Conservation (phyloP, 495 filamentous ascomycete species). For the Hyphodiscus hymeniophilus region DNA sequence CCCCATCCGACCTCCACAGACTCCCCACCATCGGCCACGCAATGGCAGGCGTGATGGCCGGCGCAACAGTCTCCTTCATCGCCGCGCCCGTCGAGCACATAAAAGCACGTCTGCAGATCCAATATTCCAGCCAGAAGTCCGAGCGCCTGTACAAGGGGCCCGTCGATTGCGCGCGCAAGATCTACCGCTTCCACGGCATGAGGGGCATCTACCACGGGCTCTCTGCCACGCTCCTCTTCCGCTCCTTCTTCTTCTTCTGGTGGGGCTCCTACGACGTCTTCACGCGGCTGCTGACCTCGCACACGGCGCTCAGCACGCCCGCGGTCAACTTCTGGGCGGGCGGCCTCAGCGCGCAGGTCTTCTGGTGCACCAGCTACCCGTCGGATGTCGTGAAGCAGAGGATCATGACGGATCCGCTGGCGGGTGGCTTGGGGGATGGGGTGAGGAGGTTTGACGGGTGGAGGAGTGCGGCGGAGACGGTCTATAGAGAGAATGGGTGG, state of each 20-base stretch:
- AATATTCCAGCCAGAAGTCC: slow-evolving; percentile 70
- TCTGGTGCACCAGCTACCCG: slow-evolving; percentile 89
- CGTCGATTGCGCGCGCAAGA: slow-evolving; percentile 69
- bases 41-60: slow-evolving; percentile 78
- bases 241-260: slow-evolving; percentile 95
- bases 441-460: slow-evolving; percentile 62
- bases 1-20: slow-evolving; percentile 28
- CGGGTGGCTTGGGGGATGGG: slow-evolving; percentile 58
- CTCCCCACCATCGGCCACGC: slow-evolving; percentile 77
- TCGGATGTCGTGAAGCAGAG: slow-evolving; percentile 94
- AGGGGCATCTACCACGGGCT: slow-evolving; percentile 78
- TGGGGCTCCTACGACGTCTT: slow-evolving; percentile 89
- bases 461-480: slow-evolving; percentile 69
- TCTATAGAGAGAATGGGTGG: slow-evolving; percentile 65
- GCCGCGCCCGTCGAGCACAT: slow-evolving; percentile 93
- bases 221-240: slow-evolving; percentile 75
- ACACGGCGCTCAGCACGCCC: slow-evolving; percentile 66
- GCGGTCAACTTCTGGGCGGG: slow-evolving; percentile 96
- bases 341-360: slow-evolving; percentile 82
- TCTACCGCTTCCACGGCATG: slow-evolving; percentile 61
- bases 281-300: slow-evolving; percentile 52
- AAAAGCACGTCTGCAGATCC: slow-evolving; percentile 88
- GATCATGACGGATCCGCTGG: slow-evolving; percentile 92
- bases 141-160: slow-evolving; percentile 77
- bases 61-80: slow-evolving; percentile 83